Conservation (phyloP, 352 stramenopile genomes). For the Phytophthora capsici region DNA sequence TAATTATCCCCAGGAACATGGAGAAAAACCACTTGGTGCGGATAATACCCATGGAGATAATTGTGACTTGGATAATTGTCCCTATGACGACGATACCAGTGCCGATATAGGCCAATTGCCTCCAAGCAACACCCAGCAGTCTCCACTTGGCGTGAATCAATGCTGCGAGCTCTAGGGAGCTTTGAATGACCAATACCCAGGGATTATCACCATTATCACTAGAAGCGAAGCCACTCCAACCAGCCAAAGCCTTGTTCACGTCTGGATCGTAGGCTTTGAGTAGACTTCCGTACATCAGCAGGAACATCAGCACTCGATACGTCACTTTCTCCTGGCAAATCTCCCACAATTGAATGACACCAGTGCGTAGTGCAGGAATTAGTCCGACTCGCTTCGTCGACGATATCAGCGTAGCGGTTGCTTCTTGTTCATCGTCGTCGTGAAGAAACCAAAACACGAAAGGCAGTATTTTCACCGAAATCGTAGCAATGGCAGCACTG, state of each 20-base stretch:
- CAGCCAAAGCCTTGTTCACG: slow-evolving; percentile 35
- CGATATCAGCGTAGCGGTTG: slow-evolving; percentile 5
- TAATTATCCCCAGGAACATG: slow-evolving; percentile 30
- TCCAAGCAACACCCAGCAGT: slow-evolving; percentile 51
- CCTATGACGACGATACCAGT: slow-evolving; percentile 36
- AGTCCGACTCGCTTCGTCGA: slow-evolving; percentile 36
- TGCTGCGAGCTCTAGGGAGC: slow-evolving; percentile 35
- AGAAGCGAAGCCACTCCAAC: slow-evolving; percentile 45
- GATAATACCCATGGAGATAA: slow-evolving; percentile 43
- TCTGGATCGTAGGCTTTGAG: slow-evolving; percentile 48
- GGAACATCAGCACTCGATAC: slow-evolving; percentile 58
- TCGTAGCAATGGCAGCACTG: slow-evolving; percentile 12
- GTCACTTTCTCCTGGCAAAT: slow-evolving; percentile 64
- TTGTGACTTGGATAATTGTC: slow-evolving; percentile 37
- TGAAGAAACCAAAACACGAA: slow-evolving; percentile 45
- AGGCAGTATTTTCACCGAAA: slow-evolving; percentile 32
- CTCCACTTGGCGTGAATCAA: slow-evolving; percentile 50
- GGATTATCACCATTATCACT: slow-evolving; percentile 6
- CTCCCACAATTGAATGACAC: slow-evolving; percentile 50
- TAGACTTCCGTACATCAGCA: slow-evolving; percentile 47
- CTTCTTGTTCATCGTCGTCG: slow-evolving; percentile 40
- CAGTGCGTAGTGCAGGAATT: slow-evolving; percentile 24
- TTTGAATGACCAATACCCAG: slow-evolving; percentile 36
- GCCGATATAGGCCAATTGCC: slow-evolving; percentile 37
- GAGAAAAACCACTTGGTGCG: slow-evolving; percentile 56